Evolutionary conservation across 202 grass and related monocot species (phyloP).

Genomic region (Carex arenaria): DNA sequence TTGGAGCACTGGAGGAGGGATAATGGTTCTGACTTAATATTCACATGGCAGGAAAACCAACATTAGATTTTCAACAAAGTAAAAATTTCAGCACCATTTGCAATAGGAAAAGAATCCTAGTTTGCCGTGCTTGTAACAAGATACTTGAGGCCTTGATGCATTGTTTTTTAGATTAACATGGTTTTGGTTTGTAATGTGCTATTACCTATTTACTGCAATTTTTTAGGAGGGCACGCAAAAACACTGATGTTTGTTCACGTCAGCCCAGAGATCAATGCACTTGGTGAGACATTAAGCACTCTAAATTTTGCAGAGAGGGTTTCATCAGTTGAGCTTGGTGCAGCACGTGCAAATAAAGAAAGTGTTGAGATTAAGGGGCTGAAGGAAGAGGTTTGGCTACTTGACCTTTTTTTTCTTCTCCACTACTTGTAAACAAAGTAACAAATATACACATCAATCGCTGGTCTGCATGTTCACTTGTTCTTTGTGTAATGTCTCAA

Average conservation of each 20-base stretch:
- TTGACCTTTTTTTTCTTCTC: not conserved
- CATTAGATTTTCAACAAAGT: not conserved
- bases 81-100: not conserved
- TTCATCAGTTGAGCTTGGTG: constrained; percentile 83
- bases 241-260: constrained; percentile 96
- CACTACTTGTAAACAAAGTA: not conserved
- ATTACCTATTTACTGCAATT: constrained; percentile 16
- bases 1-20: too few relatives aligned
- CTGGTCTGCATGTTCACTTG: not conserved
- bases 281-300: constrained; percentile 82
- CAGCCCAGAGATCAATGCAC: constrained; percentile 62
- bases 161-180: not conserved
- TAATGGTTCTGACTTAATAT: not conserved
- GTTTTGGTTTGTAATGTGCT: constrained; percentile 5
- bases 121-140: constrained; percentile 15
- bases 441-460: not conserved
- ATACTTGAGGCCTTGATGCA: not conserved
- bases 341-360: constrained; percentile 75
- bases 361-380: constrained; percentile 61
- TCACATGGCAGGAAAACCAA: not conserved
- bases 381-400: constrained; percentile 57
- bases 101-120: not conserved
- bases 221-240: constrained; percentile 95
- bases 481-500: not conserved
- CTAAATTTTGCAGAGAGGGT: constrained; percentile 96